Evolutionary conservation across 106 monocot species (phyloP).

Genomic region (Chionographis japonica): DNA sequence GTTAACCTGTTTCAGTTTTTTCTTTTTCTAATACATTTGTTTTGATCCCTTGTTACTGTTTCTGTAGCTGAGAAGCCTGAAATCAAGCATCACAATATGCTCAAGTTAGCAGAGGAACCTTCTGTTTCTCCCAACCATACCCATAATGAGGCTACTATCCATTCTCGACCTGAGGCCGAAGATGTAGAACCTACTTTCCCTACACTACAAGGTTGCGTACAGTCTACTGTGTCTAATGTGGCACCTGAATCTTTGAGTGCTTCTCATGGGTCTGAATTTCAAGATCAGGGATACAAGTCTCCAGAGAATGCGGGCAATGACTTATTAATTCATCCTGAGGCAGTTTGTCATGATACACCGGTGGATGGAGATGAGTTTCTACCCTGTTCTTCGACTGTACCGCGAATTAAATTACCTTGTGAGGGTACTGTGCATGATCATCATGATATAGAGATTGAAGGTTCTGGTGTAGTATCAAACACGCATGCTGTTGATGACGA

Average conservation of each 20-base stretch:
- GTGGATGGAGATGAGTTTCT: not conserved
- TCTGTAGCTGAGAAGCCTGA: slow-evolving; percentile 5
- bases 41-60: not conserved
- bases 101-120: slow-evolving; percentile 3
- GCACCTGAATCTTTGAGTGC: not conserved
- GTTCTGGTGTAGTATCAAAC: not conserved
- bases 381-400: not conserved
- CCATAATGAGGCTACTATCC: not conserved
- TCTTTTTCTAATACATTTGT: not conserved
- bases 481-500: not conserved
- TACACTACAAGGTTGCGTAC: too few species aligned
- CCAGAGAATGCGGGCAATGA: not conserved
- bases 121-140: not conserved
- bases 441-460: not conserved
- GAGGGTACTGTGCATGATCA: not conserved
- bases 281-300: not conserved
- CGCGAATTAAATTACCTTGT: not conserved
- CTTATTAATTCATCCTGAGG: not conserved
- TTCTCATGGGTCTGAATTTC: slow-evolving; percentile 10
- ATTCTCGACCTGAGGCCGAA: not conserved
- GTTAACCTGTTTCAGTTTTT: not conserved
- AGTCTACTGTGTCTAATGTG: not conserved
- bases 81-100: not conserved
- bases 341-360: not conserved
- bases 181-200: not conserved